Conservation (phyloP, 257 asterid genomes). For the Mitragyna speciosa region DNA sequence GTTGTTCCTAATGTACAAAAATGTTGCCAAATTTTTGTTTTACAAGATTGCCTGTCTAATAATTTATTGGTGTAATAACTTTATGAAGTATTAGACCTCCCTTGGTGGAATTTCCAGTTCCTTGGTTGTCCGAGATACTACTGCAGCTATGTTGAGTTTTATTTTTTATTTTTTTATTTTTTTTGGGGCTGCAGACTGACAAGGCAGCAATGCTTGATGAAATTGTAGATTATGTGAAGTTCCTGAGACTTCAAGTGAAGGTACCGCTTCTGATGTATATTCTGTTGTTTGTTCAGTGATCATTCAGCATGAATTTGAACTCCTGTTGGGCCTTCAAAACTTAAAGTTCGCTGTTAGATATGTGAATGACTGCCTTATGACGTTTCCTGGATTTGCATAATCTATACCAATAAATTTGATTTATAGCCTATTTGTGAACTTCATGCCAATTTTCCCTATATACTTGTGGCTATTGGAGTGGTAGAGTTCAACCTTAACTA, state of each 20-base stretch:
- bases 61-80: conserved; percentile 2
- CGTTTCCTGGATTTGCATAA: not conserved
- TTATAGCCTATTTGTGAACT: not conserved
- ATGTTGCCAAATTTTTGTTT: not conserved
- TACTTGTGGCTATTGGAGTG: not conserved
- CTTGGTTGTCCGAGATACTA: not conserved
- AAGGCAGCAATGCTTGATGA: conserved; percentile 99
- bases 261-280: conserved; percentile 30
- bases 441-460: not conserved
- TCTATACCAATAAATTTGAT: not conserved
- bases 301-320: not conserved
- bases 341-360: not conserved
- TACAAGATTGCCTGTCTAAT: not conserved
- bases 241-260: conserved; percentile 97
- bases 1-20: not conserved
- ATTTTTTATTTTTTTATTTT: not conserved
- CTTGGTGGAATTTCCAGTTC: not conserved
- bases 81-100: not conserved
- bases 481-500: conserved; percentile 13
- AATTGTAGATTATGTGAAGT: conserved; percentile 93
- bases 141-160: not conserved
- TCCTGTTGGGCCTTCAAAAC: not conserved
- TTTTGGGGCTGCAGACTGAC: conserved; percentile 64
- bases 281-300: conserved; percentile 1
- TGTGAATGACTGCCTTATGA: not conserved